Base-by-base conservation (phyloP, 176 grass and related monocot species). In the Bothriochloa decipiens region DNA sequence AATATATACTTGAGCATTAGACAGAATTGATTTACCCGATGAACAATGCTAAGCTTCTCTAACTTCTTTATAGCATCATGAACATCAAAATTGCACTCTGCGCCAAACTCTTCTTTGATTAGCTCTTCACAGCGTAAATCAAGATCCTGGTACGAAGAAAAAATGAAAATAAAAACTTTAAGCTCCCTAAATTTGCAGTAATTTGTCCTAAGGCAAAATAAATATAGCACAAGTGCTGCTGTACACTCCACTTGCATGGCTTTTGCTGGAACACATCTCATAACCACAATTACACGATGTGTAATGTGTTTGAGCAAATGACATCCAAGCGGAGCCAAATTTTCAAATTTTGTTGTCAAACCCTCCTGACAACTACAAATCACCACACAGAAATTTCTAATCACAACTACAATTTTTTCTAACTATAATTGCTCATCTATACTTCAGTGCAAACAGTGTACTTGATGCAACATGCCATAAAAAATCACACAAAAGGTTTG, bases 11-110 rank as follows among this genome's bases (percentile, higher is more conserved):
- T 74, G 27, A 40, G 69, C 4, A 84, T 79, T 57, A 78, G 13
- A 39, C 69, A 69, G 13, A 45, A 68, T 52, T 5, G 22, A 28
- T 80, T 90, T 90, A 98, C 96, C 86, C 68, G 92, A 80, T 86
- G 81, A 86, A 93, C 81, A 77, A 98, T 91, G 53, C 91, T 86
- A 78, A 98, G 91, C 84, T 90, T 95, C 84, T 98, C 96, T 65
- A 95, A 85, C 70, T 98, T 98, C 64, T 93, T 76, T 27, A 98
- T 80, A 36, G 96, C 91, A 88, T 98, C 93, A 55, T 82, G 65
- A 58, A 95, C 91, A 35, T 95, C 93, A 80, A 98, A 98, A 90
- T 98, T 91, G 83, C 92, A 95, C 53, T 93, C 76, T 46, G 72
- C 81, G 3, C 74, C 79, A 35, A 95, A 98, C 81, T 93, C 88